Base-by-base conservation (phyloP, 805 yeast species). In the Candida awuae region DNA sequence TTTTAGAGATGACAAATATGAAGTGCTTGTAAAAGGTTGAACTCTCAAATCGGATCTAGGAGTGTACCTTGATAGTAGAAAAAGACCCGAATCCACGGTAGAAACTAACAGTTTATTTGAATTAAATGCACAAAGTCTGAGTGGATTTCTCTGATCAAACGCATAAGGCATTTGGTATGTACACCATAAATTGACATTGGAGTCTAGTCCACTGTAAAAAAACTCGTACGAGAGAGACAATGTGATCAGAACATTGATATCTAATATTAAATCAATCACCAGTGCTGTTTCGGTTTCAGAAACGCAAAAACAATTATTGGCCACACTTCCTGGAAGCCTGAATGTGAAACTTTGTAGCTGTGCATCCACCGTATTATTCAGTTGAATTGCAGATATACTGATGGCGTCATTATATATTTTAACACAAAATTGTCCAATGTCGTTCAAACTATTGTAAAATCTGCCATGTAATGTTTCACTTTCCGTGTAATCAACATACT, bases 11-110 rank as follows among this genome's bases (percentile, higher is more conserved):
- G 52, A 50, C 50, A 58, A 51, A 47, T 67, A 75, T 10, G 75
- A 58, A 50, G 67, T 49, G 61, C 80, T 87, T 42, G 68, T 71
- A 55, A 81, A 82, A 21, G 62, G 56, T 1, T 48, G 37, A 4
- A 55, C 53, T n/a, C 41, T 35, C 18, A 48, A 50, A 15, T 50
- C 46, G 7, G 39, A 48, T 18, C 39, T 45, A n/a, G 42, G 42
- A 15, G 29, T 28, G 2, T 35, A 31, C 47, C 76, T 62, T 26
- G 51, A 49, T 41, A 82, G 63, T 32, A 77, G 78, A 35, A 85
- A 59, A 30, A 87, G 55, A 1, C 88, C 85, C 19, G 97, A 96
- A 59, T 88, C 94, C 32, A 69, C 67, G 35, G 87, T 63, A 4
- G 85, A 67, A 0, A 81, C 75, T 3, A 86, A 54, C 8, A 77